Evolutionary conservation across 2,329 filamentous ascomycete genomes (phyloP), one percentile per base, ranked within the genome.

Genomic region (Fusarium austroafricanum): DNA sequence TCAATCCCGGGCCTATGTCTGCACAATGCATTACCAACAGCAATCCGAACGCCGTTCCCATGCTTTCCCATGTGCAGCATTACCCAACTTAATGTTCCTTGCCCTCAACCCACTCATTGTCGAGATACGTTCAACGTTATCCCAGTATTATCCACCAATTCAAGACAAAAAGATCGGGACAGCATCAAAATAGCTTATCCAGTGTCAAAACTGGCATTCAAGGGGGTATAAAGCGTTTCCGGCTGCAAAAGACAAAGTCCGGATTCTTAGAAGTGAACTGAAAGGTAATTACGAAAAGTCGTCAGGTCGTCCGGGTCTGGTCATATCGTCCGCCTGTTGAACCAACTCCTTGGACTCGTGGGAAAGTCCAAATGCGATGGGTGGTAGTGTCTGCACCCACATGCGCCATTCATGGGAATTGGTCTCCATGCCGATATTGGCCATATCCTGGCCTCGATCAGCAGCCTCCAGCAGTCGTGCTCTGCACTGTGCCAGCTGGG

Each of bases 311-410:
- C 68, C 59, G 31, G 70, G 57, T 45, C 57, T 66, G 26, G 74
- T 76, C 54, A 82, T 68, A 70, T 76, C 76, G 55, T 80, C 81
- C 12, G 84, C 76, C n/a, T 76, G 76, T 68, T 83, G 80, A 23
- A 79, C 78, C 61, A 93, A 81, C 76, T 92, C 92, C 82, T 95
- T 96, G 51, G 91, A 92, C 79, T 94, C 91, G 61, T 91, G 86
- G 9, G 92, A 93, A 75, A 95, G 91, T 79, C 93, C 91, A 78
- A 96, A 96, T n/a, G 92, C 92, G 70, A 96, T 89, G 3, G 92
- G 92, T 12, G 92, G 92, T 50, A 97, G 81, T 28, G 87, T 89
- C 76, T 91, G 89, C 55, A 86, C 90, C 83, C 90, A 90, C 74
- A 84, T 83, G 65, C 83, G 83, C 87, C 87, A 89, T 67, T 87